Evolutionary conservation across 371 early-diverging fungal species (phyloP), one percentile per base, ranked within the genome.

Genomic region (Haplosporangium sp.): DNA sequence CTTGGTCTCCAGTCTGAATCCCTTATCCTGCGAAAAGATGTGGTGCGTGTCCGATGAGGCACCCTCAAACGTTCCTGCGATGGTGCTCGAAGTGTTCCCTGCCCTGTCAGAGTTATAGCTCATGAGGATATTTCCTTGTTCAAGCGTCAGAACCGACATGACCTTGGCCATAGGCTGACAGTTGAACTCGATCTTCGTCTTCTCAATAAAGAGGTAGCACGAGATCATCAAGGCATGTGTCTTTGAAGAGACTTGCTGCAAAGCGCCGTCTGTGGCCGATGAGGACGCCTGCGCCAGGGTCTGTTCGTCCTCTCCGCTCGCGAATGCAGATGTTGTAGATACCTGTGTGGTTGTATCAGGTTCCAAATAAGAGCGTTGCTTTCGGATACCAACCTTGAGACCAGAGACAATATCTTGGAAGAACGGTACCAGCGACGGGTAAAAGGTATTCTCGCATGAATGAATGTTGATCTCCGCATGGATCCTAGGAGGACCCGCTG

Each of bases 91-190:
- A 57, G 83, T 83, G 55, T 81, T 84, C 0, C 84, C 82, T 2
- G 70, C 64, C n/a, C 85, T 81, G 55, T 86, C 83, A 41, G 87
- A 86, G 20, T 81, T 82, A 16, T 86, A 86, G 45, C 86, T 83
- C 67, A 90, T 81, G 56, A 94, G 66, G 55, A 93, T 88, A 59
- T 91, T 86, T 38, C 92, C 92, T 75, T 91, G 87, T 40, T 93
- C 88, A 85, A 93, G 86, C 29, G 89, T 86, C 41, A 91, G 73
- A 12, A 86, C 86, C n/a, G 91, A 90, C 45, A 87, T 81, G 13
- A 95, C 95, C 65, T 95, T 94, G 14, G 92, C 91, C 46, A 84
- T 77, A 0, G 95, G 95, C 58, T 92, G 90, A 55, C 94, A 94
- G 59, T 90, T 93, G 45, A 95, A 84, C 36, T 91, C 89, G 37